Conservation (phyloP, 2,329 filamentous ascomycete species). For the Fusarium sp. region DNA sequence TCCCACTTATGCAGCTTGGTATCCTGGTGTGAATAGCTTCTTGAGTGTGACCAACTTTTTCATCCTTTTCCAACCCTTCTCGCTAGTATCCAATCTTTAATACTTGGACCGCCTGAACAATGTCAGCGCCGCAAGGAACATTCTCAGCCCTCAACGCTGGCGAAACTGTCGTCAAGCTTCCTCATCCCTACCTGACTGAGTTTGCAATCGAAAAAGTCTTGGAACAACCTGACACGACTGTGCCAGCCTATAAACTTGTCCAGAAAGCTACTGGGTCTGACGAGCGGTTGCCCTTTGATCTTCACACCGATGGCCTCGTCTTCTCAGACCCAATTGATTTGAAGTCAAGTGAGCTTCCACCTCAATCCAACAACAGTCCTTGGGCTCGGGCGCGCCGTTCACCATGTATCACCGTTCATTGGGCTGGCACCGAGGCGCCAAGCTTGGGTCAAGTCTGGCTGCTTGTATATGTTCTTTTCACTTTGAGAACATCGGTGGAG, state of each 20-base stretch:
- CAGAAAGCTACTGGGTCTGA: slow-evolving; percentile 42
- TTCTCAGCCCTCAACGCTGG: slow-evolving; percentile 40
- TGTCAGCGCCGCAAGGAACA: slow-evolving; percentile 28
- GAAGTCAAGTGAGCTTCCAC: slow-evolving; percentile 59
- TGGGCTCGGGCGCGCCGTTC: slow-evolving; percentile 66
- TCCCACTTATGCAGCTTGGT: slow-evolving; percentile 3
- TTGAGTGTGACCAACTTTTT: background rate
- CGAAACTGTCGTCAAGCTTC: slow-evolving; percentile 58
- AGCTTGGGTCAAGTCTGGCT: slow-evolving; percentile 63
- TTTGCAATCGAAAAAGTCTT: slow-evolving; percentile 52
- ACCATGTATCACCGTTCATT: slow-evolving; percentile 56
- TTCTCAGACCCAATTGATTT: slow-evolving; percentile 58
- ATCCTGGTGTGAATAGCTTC: slow-evolving; percentile 37
- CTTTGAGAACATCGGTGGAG: slow-evolving; percentile 58
- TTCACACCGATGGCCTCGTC: slow-evolving; percentile 50
- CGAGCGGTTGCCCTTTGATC: slow-evolving; percentile 43
- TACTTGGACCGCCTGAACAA: background rate
- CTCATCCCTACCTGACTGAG: slow-evolving; percentile 59
- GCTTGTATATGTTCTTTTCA: slow-evolving; percentile 62
- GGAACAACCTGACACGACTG: slow-evolving; percentile 26
- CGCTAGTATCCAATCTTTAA: background rate
- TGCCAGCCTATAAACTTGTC: slow-evolving; percentile 49
- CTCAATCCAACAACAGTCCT: slow-evolving; percentile 62
- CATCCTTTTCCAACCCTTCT: background rate
- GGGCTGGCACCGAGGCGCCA: slow-evolving; percentile 54